These are phyloP conservation scores for Stemphylium beticola DNA, from an alignment of 2,329 filamentous ascomycete genomes.

Conservation along the genomic window DNA sequence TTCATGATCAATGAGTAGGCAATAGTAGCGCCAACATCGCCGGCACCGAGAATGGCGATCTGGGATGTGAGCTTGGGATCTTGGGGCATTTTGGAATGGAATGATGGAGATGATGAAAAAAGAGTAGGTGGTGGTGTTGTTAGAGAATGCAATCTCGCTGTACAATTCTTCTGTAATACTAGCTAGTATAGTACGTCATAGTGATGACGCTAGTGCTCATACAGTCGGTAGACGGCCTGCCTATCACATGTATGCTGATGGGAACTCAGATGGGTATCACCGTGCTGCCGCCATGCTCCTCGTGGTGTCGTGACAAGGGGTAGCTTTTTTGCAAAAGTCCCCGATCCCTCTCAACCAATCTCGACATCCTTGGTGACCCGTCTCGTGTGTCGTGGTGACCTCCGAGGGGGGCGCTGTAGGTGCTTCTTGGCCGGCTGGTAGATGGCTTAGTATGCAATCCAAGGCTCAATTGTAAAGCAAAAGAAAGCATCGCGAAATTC, in stretches of 20 bases:
- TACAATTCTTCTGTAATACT: slow-evolving; percentile 1
- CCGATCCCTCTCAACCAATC: background rate
- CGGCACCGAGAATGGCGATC: slow-evolving; percentile 31
- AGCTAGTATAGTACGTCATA: slow-evolving; percentile 17
- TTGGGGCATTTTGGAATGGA: slow-evolving; percentile 10
- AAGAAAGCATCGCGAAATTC: slow-evolving; percentile 16
- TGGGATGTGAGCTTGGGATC: slow-evolving; percentile 25
- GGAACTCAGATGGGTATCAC: background rate
- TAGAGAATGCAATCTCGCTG: background rate
- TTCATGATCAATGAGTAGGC: slow-evolving; percentile 35
- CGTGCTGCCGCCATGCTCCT: background rate
- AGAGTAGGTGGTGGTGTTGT: background rate
- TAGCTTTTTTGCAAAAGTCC: rapidly evolving
- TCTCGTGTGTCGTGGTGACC: background rate
- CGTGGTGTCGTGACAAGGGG: background rate
- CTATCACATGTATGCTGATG: background rate
- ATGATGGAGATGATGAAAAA: background rate
- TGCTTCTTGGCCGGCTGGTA: slow-evolving; percentile 1
- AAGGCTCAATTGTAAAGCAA: background rate
- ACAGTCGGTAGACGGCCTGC: slow-evolving; percentile 4
- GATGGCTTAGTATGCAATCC: slow-evolving; percentile 3
- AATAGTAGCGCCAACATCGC: slow-evolving; percentile 31
- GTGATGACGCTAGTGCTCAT: slow-evolving; percentile 19
- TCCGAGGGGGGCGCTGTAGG: background rate
- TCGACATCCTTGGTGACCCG: background rate